phyloP scores from a whole-genome alignment of 345 rosid genomes.

The Fremontodendron californicum region DNA sequence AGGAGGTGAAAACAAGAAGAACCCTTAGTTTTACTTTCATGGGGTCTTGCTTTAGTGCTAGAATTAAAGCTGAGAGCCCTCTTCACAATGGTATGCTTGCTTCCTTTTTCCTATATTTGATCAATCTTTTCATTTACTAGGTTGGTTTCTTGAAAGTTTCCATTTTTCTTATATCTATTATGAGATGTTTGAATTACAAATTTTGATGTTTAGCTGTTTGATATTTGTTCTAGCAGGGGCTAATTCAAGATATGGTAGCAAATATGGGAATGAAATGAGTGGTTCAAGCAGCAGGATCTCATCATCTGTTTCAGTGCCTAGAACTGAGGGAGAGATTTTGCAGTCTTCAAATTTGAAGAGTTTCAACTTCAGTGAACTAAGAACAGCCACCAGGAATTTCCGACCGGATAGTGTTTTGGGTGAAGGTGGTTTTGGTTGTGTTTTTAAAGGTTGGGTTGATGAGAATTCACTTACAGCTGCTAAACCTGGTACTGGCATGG shows the following conservation, averaged over 20 bases:
- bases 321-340: slow-evolving; percentile 79
- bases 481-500: slow-evolving; percentile 74
- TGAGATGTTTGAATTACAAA: neutral
- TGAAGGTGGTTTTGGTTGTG: slow-evolving; percentile 96
- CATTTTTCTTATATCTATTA: neutral
- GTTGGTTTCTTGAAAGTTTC: neutral
- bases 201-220: neutral
- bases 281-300: slow-evolving; percentile 39
- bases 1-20: neutral
- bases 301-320: slow-evolving; percentile 42
- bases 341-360: slow-evolving; percentile 60
- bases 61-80: slow-evolving; percentile 49
- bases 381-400: slow-evolving; percentile 80
- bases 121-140: neutral
- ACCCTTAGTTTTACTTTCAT: slow-evolving; percentile 22
- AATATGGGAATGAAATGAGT: slow-evolving; percentile 36
- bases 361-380: slow-evolving; percentile 66
- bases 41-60: slow-evolving; percentile 78
- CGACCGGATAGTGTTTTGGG: slow-evolving; percentile 93
- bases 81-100: slow-evolving; percentile 36
- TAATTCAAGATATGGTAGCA: slow-evolving; percentile 16
- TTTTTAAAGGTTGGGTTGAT: slow-evolving; percentile 93
- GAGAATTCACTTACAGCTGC: slow-evolving; percentile 60
- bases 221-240: neutral
- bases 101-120: no score